Base-by-base conservation (phyloP, 768 basidiomycete species). In the Phylloporus sp. region DNA sequence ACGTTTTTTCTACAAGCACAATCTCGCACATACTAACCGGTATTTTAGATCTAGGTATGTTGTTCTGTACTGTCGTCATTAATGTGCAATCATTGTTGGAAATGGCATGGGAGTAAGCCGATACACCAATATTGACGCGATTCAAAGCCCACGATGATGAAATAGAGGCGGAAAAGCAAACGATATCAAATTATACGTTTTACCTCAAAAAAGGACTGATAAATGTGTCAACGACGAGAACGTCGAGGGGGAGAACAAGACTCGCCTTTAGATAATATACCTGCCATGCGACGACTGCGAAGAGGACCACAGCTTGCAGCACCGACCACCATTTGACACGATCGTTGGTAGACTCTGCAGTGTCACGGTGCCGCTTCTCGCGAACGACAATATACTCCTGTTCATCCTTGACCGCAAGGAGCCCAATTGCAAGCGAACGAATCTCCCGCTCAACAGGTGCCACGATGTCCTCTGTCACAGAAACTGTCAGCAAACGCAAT, bases 301-400 rank as follows among this genome's bases (percentile, higher is more conserved):
- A 88, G 50, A 98, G 73, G 20, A 98, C 88, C 35, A 90, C 65
- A 5, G 88, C 79, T 69, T 99, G 97, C 7, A 93, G 67, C 54
- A 99, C 85, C 3, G 93, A 95, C 97, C 97, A 99, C 93, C 93
- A 98, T 73, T 97, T 98, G 47, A 99, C 95, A 34, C 97, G 84
- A 34, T 88, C 80, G 67, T 98, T 98, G 18, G 91, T 91, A 1
- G 82, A 95, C 76, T 90, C 91, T 9, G 91, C 87, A 45, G 97
- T 99, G 68, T 98, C 91, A 49, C 97, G 79, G 70, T 99, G 97
- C 36, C 86, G 86, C 53, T 80, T 80, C 70, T 99, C 97, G 45
- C 97, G 81, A 26, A 98, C 85, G 28, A 95, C 89, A 56, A 99
- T 94, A 71, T 99, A 99, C 71, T 98, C 97, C 68, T 98, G 95